Evolutionary conservation across 495 filamentous ascomycete genomes (phyloP).

Genomic region (Zalerion maritima): DNA sequence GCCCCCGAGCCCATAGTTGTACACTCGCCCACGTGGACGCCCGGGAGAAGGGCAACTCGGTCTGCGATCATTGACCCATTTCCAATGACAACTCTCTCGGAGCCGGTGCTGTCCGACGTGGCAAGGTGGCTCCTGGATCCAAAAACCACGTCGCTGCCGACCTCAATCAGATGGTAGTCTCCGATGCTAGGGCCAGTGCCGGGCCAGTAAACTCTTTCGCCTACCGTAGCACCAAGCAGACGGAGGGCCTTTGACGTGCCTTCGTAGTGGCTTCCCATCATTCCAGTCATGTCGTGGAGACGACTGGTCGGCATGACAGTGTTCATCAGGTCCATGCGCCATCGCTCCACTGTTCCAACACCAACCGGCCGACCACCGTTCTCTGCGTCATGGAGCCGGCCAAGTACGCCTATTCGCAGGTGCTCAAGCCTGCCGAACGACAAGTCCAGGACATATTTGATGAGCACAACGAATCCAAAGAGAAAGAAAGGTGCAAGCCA

Average conservation of each 20-base stretch:
- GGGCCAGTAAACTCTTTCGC: conserved; percentile 33
- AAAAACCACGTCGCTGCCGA: conserved; percentile 34
- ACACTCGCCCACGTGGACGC: conserved; percentile 20
- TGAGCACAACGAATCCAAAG: conserved; percentile 16
- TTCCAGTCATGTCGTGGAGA: conserved; percentile 17
- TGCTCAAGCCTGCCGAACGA: conserved; percentile 15
- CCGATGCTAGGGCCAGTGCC: conserved; percentile 28
- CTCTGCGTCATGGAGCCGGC: no score
- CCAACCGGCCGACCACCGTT: conserved; percentile 12
- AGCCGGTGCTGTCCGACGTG: conserved; percentile 28
- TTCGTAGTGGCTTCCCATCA: conserved; percentile 29
- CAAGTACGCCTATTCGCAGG: no score
- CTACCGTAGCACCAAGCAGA: conserved; percentile 26
- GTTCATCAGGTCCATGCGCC: conserved; percentile 19
- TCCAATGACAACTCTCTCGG: conserved; percentile 21
- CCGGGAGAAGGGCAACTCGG: conserved; percentile 25
- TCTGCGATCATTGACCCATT: conserved; percentile 32
- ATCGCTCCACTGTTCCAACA: conserved; percentile 15
- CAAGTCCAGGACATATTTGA: conserved; percentile 15
- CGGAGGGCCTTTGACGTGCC: conserved; percentile 25
- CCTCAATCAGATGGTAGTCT: conserved; percentile 30
- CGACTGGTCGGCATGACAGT: conserved; percentile 17
- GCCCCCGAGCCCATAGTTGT: conserved; percentile 30
- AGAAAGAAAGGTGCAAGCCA: conserved; percentile 20
- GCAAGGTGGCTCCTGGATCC: conserved; percentile 29